phyloP scores from a whole-genome alignment of 1,284 basidiomycete genomes.

The Pseudomicrostroma phylloplanum region DNA sequence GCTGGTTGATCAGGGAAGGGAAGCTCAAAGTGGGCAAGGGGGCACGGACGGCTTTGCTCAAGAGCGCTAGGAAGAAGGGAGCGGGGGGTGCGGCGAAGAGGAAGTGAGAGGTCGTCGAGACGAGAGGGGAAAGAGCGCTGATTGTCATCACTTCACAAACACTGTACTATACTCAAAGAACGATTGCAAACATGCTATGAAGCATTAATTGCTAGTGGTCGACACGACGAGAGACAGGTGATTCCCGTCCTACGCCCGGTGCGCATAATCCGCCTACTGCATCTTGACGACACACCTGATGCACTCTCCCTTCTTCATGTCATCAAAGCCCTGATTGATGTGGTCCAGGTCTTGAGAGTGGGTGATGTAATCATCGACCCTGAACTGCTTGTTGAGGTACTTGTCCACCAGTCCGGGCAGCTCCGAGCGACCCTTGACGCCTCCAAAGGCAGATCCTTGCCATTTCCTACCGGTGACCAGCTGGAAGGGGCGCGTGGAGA shows the following conservation, averaged over 20 bases:
- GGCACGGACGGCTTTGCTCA: neutral
- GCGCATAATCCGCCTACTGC: neutral
- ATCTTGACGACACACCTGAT: conserved; percentile 63
- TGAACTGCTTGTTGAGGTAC: conserved; percentile 47
- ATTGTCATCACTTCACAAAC: no score
- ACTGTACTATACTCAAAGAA: no score
- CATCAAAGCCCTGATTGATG: conserved; percentile 82
- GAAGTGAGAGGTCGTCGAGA: no score
- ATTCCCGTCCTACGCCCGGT: no score
- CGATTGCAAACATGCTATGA: no score
- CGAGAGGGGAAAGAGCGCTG: no score
- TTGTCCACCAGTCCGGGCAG: conserved; percentile 45
- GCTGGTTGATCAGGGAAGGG: neutral
- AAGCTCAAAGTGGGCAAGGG: neutral
- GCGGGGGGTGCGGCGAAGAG: no score
- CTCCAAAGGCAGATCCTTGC: conserved; percentile 93
- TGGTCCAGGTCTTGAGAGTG: conserved; percentile 59
- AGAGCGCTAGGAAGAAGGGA: neutral
- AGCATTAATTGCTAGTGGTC: no score
- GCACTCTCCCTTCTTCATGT: conserved; percentile 89
- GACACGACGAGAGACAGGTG: no score
- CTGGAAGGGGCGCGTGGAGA: conserved; percentile 79
- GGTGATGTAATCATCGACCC: conserved; percentile 53
- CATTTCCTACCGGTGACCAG: conserved; percentile 89
- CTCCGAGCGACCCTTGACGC: conserved; percentile 94